Percentiles rank a stretch among this genome's conserved stretches.
Evolutionary conservation across 1,284 basidiomycete species (phyloP).

Genomic region (Irpex sp.): DNA sequence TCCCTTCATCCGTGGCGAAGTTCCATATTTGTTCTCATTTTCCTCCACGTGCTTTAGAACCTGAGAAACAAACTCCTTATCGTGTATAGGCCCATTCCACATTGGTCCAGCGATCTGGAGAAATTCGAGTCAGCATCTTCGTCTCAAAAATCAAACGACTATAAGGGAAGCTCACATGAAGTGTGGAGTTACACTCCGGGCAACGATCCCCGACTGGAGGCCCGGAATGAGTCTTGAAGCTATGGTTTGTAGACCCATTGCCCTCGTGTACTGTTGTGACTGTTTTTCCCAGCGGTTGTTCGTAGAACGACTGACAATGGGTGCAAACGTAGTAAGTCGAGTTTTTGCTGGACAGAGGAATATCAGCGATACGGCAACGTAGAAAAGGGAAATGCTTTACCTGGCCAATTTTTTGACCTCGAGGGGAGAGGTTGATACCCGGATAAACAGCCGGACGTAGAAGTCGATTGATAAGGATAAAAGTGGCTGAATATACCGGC

Average conservation of each 20-base stretch:
- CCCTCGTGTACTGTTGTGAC: constrained; percentile 53
- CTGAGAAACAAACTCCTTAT: constrained; percentile 68
- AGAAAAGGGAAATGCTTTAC: constrained; percentile 40
- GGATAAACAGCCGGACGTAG: constrained; percentile 92
- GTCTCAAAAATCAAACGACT: no score
- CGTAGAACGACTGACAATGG: constrained; percentile 76
- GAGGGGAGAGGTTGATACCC: constrained; percentile 72
- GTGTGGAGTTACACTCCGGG: constrained; percentile 73
- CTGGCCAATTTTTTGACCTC: constrained; percentile 84
- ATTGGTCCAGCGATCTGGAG: constrained; percentile 86
- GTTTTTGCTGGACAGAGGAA: constrained; percentile 57
- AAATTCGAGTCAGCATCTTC: neutral
- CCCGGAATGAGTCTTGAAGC: constrained; percentile 74
- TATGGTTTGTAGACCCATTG: constrained; percentile 51
- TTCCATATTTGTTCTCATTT: constrained; percentile 69
- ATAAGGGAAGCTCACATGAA: constrained; percentile 54
- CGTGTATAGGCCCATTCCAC: constrained; percentile 92
- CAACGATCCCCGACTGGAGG: constrained; percentile 71
- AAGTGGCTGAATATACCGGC: constrained; percentile 89
- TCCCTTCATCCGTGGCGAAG: constrained; percentile 84
- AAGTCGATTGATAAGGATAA: constrained; percentile 96
- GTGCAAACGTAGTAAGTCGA: constrained; percentile 82
- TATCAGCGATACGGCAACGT: neutral
- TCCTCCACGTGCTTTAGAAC: constrained; percentile 75
- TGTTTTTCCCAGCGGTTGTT: constrained; percentile 76